Evolutionary conservation across 129 eudicot species (phyloP).

Genomic region (Artemisia argyi): DNA sequence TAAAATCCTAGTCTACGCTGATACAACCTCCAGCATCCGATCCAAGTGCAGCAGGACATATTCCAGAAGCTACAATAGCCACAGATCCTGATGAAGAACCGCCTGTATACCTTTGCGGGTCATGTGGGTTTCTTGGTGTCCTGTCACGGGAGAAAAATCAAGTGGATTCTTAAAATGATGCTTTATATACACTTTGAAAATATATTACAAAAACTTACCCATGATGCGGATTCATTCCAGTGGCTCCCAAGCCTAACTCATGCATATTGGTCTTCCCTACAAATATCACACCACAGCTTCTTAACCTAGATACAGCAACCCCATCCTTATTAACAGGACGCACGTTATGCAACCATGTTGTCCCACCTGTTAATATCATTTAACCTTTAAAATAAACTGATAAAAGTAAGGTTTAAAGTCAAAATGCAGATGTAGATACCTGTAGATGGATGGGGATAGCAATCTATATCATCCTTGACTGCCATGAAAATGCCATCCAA

Average conservation of each 20-base stretch:
- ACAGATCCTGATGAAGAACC: conserved; percentile 16
- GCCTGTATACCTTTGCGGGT: conserved; percentile 6
- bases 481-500: conserved; percentile 16
- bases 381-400: background rate
- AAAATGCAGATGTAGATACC: background rate
- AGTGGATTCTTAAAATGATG: background rate
- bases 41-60: conserved; percentile 17
- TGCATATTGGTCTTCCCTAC: conserved; percentile 12
- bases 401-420: background rate
- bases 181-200: background rate
- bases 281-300: conserved; percentile 15
- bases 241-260: conserved; percentile 5
- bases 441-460: conserved; percentile 7
- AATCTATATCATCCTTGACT: conserved; percentile 14
- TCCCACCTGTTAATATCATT: conserved; percentile 4
- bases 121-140: conserved; percentile 18
- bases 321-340: conserved; percentile 10
- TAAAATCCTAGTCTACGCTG: background rate
- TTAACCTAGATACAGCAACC: conserved; percentile 9
- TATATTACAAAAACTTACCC: background rate
- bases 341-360: conserved; percentile 9
- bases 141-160: conserved; percentile 1
- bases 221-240: conserved; percentile 12
- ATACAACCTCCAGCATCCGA: conserved; percentile 11
- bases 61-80: conserved; percentile 17